These are phyloP conservation scores for Fraxinus sp. DNA, from an alignment of 305 asterid genomes.

Conservation along the genomic window DNA sequence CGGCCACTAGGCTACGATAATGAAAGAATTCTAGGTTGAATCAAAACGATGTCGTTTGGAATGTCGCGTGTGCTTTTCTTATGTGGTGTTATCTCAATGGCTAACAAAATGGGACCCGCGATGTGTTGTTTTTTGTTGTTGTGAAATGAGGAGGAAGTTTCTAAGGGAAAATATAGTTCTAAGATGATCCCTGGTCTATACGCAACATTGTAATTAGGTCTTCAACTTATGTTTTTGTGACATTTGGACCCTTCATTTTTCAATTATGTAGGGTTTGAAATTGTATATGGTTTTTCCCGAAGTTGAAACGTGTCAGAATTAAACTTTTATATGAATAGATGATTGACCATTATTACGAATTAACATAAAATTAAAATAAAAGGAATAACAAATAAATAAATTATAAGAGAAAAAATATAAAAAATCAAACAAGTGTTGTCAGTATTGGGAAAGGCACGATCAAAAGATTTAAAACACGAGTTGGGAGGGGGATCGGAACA, in stretches of 20 bases:
- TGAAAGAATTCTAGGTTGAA: conserved; percentile 7
- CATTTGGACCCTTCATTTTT: background rate
- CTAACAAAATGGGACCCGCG: background rate
- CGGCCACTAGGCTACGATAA: conserved; percentile 57
- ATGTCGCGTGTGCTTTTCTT: background rate
- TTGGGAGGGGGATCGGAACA: background rate
- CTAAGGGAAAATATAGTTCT: background rate
- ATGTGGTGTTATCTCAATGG: background rate
- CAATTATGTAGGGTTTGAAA: background rate
- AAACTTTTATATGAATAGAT: no score
- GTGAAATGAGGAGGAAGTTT: background rate
- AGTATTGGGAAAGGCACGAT: no score
- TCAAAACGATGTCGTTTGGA: background rate
- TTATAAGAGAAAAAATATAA: no score
- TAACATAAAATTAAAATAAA: no score
- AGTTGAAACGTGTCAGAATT: no score
- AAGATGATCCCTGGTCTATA: background rate
- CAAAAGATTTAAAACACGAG: background rate
- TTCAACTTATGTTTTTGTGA: background rate
- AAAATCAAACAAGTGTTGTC: no score
- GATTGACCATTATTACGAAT: no score
- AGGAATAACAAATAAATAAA: no score
- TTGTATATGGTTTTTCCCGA: background rate
- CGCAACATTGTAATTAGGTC: background rate
- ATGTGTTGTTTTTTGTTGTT: background rate